Evolutionary conservation across 805 yeast species (phyloP).

Genomic region (Wickerhamomyces ciferrii): DNA sequence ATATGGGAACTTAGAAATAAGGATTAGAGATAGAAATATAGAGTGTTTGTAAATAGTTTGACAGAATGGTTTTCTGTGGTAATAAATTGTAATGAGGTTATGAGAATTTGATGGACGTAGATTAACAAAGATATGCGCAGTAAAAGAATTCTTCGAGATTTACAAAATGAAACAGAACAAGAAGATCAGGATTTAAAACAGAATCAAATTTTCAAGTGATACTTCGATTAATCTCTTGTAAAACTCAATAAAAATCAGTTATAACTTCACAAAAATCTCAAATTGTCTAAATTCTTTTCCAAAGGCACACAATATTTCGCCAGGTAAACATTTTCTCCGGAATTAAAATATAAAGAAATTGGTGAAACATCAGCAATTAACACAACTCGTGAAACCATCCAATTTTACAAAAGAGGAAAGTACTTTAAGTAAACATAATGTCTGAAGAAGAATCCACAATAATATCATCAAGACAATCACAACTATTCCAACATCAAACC

Average conservation of each 20-base stretch:
- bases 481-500: not conserved
- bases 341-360: not conserved
- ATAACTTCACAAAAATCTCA: too few species aligned
- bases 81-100: not conserved
- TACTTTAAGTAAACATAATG: not conserved
- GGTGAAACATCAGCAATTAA: not conserved
- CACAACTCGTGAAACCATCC: too few species aligned
- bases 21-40: not conserved
- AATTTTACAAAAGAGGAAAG: too few species aligned
- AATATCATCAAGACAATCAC: not conserved
- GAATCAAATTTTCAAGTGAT: too few species aligned
- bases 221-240: too few species aligned
- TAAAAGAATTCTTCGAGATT: not conserved
- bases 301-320: not conserved
- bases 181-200: too few species aligned
- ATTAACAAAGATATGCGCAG: not conserved
- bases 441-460: not conserved
- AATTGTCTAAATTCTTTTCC: too few species aligned
- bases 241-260: too few species aligned
- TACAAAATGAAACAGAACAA: too few species aligned
- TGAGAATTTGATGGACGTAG: not conserved
- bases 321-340: not conserved
- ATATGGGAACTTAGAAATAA: slow-evolving; percentile 54
- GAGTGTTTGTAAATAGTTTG: not conserved
- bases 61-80: not conserved